Conservation (phyloP, 768 basidiomycete species). For the Mycena rebaudengoi region DNA sequence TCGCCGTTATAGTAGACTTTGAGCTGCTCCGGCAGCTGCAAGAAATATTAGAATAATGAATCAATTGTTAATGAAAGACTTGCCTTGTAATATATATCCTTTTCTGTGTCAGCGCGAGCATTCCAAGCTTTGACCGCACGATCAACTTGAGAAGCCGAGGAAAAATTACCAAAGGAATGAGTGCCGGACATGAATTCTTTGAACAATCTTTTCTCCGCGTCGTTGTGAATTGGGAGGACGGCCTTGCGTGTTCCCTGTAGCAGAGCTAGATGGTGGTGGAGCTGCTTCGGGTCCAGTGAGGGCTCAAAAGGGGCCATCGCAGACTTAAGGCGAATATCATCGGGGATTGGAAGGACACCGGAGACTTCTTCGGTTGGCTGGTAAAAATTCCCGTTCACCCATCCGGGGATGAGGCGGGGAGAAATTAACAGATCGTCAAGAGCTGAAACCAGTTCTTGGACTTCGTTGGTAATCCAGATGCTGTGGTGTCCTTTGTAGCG, state of each 20-base stretch:
- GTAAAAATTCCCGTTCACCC: constrained; percentile 23
- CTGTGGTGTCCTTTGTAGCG: background rate
- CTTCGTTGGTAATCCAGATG: background rate
- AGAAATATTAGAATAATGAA: too few species aligned
- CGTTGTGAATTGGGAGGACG: constrained; percentile 1
- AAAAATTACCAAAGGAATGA: background rate
- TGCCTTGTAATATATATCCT: too few species aligned
- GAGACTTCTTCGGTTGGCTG: constrained; percentile 9
- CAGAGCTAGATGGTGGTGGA: constrained; percentile 6
- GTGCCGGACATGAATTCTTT: background rate
- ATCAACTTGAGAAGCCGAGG: background rate
- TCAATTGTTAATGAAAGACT: too few species aligned
- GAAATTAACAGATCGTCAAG: background rate
- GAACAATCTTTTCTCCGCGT: constrained; percentile 1
- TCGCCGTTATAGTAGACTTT: too few species aligned
- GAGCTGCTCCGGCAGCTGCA: too few species aligned
- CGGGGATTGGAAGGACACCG: constrained; percentile 15
- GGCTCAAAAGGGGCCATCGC: constrained; percentile 10
- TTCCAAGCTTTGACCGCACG: too few species aligned
- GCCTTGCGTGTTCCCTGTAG: constrained; percentile 6
- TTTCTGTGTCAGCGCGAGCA: too few species aligned
- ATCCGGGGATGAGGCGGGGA: background rate
- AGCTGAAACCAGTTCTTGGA: background rate
- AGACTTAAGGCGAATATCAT: background rate
- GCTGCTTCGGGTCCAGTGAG: background rate